Percentiles rank a stretch among this genome's conserved stretches.
Evolutionary conservation across 2,329 filamentous ascomycete genomes (phyloP).

Genomic region (Alternaria brassicae): DNA sequence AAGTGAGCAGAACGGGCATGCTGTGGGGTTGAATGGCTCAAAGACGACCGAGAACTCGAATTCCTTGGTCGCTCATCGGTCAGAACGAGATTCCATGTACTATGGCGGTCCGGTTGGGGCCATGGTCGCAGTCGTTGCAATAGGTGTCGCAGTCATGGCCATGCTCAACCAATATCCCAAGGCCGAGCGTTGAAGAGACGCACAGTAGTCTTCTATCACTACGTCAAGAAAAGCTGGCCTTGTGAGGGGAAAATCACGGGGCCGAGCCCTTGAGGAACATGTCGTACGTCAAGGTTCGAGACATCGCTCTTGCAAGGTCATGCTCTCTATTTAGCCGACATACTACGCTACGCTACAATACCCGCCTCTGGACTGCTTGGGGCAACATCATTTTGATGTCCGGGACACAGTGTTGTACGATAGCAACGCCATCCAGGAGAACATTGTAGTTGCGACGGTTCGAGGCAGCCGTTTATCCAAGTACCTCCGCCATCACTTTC

Average conservation of each 20-base stretch:
- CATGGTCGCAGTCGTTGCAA: conserved; percentile 50
- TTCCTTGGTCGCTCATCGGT: conserved; percentile 34
- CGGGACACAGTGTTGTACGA: background rate
- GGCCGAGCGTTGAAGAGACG: conserved; percentile 51
- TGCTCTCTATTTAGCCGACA: conserved; percentile 1
- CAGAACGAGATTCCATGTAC: conserved; percentile 41
- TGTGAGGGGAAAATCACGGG: background rate
- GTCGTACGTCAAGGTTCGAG: background rate
- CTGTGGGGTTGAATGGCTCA: conserved; percentile 30
- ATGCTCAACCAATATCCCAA: conserved; percentile 55
- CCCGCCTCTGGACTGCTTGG: background rate
- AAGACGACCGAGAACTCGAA: conserved; percentile 32
- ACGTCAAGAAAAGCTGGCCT: background rate
- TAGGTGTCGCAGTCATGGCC: conserved; percentile 52
- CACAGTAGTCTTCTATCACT: conserved; percentile 10
- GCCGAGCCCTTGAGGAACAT: background rate
- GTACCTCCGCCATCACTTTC: background rate
- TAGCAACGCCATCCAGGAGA: background rate
- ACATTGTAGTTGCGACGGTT: background rate
- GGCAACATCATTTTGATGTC: background rate
- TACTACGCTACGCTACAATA: background rate
- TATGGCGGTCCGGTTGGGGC: conserved; percentile 50
- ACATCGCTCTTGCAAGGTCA: background rate
- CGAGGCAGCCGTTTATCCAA: background rate
- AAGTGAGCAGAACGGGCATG: conserved; percentile 42